phyloP scores from a whole-genome alignment of 805 yeast species.

The Isabelozyma rhagii region DNA sequence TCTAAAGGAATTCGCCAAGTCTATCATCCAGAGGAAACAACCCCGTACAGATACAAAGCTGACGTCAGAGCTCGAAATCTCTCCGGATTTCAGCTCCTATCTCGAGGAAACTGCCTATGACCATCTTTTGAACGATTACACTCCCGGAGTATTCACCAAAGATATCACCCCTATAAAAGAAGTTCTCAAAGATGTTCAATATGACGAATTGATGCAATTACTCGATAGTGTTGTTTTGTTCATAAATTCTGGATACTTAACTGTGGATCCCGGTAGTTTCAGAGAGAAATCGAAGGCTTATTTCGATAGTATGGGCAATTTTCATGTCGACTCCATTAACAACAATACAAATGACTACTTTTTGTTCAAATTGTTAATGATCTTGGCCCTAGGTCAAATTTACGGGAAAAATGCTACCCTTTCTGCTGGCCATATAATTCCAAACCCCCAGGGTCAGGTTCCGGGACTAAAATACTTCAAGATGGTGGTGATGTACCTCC shows the following conservation, averaged over 20 bases:
- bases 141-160: background rate
- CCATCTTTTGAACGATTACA: conserved; percentile 3
- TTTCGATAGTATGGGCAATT: conserved; percentile 9
- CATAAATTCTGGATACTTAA: conserved; percentile 22
- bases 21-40: background rate
- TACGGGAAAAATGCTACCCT: conserved; percentile 11
- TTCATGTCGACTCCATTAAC: conserved; percentile 1
- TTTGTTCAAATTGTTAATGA: conserved; percentile 15
- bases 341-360: conserved; percentile 11
- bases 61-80: conserved; percentile 10
- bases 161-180: background rate
- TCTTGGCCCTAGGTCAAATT: conserved; percentile 20
- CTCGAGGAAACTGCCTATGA: conserved; percentile 22
- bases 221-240: conserved; percentile 15
- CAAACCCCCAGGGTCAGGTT: background rate
- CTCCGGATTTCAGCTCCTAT: conserved; percentile 20
- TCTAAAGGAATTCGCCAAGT: conserved; percentile 12
- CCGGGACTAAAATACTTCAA: conserved; percentile 22
- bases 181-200: background rate
- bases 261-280: conserved; percentile 18
- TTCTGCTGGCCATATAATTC: background rate
- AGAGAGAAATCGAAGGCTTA: conserved; percentile 7
- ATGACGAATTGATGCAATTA: conserved; percentile 1
- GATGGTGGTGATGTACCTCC: conserved; percentile 15
- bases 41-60: background rate